These are phyloP conservation scores for Triticum aestivum DNA, from an alignment of 176 grass and related monocot genomes.

Conservation along the genomic window DNA sequence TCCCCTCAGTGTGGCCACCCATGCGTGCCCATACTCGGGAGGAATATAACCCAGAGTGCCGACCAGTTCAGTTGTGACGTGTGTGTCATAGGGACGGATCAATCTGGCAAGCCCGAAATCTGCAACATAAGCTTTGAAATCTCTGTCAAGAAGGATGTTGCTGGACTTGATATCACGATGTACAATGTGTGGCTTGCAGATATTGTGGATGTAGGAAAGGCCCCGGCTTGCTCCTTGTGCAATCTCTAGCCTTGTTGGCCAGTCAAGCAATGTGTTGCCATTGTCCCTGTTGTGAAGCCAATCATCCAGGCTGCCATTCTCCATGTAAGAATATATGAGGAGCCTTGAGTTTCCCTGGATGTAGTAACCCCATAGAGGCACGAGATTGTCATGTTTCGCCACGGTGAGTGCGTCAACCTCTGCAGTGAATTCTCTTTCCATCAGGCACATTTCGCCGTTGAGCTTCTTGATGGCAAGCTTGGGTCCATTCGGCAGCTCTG, in stretches of 20 bases:
- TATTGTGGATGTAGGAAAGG: constrained; percentile 82
- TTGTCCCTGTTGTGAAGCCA: constrained; percentile 74
- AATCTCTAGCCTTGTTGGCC: constrained; percentile 73
- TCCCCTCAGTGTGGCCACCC: constrained; percentile 73
- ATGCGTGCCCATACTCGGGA: constrained; percentile 82
- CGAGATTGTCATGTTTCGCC: constrained; percentile 78
- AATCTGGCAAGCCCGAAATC: constrained; percentile 89
- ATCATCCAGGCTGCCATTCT: constrained; percentile 92
- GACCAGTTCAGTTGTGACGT: constrained; percentile 83
- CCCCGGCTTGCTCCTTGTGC: constrained; percentile 69
- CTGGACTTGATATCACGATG: constrained; percentile 94
- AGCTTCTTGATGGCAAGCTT: constrained; percentile 86
- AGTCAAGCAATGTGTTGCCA: constrained; percentile 54
- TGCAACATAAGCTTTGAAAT: constrained; percentile 74
- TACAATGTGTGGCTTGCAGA: constrained; percentile 74
- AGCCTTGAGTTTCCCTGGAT: constrained; percentile 63
- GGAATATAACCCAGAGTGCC: constrained; percentile 95
- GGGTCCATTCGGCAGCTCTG: constrained; percentile 56
- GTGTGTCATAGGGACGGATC: constrained; percentile 77
- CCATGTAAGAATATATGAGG: constrained; percentile 94
- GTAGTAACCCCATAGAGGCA: constrained; percentile 77
- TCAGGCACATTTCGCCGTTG: constrained; percentile 73
- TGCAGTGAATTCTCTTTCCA: constrained; percentile 81
- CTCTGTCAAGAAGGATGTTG: constrained; percentile 84
- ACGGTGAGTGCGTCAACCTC: constrained; percentile 78